These are phyloP conservation scores for Elasticomyces elasticus DNA, from an alignment of 495 filamentous ascomycete species.

Conservation along the genomic window DNA sequence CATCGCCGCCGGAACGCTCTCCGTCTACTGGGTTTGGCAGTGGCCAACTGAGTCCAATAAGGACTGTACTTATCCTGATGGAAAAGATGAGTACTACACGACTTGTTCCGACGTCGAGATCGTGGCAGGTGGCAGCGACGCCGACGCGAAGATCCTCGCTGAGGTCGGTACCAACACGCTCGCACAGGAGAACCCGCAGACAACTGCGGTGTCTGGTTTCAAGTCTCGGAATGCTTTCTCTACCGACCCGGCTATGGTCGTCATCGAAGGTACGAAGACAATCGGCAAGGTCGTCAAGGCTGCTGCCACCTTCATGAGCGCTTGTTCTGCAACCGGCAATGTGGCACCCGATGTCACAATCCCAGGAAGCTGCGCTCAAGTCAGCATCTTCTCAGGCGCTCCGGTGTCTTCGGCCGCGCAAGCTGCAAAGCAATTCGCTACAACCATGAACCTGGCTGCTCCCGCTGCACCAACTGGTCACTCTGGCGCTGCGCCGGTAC, in stretches of 20 bases:
- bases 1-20: conserved; percentile 47
- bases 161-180: conserved; percentile 29
- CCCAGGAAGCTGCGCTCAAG: conserved; percentile 5
- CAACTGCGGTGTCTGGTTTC: conserved; percentile 24
- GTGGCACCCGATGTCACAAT: background rate
- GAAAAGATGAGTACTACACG: conserved; percentile 65
- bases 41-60: conserved; percentile 53
- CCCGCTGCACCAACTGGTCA: background rate
- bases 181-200: conserved; percentile 27
- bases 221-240: conserved; percentile 24
- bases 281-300: background rate
- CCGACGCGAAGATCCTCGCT: conserved; percentile 34
- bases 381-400: conserved; percentile 8
- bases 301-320: background rate
- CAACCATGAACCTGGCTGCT: background rate
- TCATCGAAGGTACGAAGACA: conserved; percentile 6
- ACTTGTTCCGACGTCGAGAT: conserved; percentile 72
- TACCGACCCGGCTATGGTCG: conserved; percentile 2
- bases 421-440: conserved; percentile 1
- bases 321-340: conserved; percentile 4
- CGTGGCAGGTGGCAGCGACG: conserved; percentile 26
- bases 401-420: background rate
- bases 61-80: conserved; percentile 40
- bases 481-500: background rate
- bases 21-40: conserved; percentile 89